A percentile compares a stretch with the other conserved stretches of the same genome.
Conservation (phyloP, 2,329 filamentous ascomycete species). For the Lachnellula hyalina region DNA sequence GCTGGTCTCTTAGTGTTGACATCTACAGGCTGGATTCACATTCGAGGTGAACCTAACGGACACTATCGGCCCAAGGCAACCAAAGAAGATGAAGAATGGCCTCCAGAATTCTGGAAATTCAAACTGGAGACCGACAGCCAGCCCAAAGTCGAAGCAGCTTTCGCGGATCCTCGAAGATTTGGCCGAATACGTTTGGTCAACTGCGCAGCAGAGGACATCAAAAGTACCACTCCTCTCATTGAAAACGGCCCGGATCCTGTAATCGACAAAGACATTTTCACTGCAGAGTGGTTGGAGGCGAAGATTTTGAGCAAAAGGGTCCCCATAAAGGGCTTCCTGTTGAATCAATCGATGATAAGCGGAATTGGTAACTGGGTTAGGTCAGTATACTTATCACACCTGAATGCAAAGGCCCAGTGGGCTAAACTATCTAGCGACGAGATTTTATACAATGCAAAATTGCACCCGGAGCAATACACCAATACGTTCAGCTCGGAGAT, state of each 20-base stretch:
- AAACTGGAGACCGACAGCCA: slow-evolving; percentile 58
- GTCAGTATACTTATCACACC: slow-evolving; percentile 32
- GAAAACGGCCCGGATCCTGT: slow-evolving; percentile 95
- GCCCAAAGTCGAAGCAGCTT: slow-evolving; percentile 60
- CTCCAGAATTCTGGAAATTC: slow-evolving; percentile 88
- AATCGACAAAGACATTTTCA: slow-evolving; percentile 71
- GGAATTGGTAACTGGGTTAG: slow-evolving; percentile 97
- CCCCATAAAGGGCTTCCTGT: slow-evolving; percentile 80
- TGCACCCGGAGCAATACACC: slow-evolving; percentile 92
- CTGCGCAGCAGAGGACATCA: slow-evolving; percentile 69
- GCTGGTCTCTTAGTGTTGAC: slow-evolving; percentile 8
- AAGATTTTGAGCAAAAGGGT: slow-evolving; percentile 73
- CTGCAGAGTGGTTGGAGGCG: slow-evolving; percentile 65
- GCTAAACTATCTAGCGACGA: slow-evolving; percentile 56
- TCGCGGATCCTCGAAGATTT: slow-evolving; percentile 77
- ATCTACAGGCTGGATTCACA: slow-evolving; percentile 70
- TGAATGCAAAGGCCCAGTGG: slow-evolving; percentile 1
- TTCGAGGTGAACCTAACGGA: slow-evolving; percentile 69
- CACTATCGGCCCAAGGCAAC: slow-evolving; percentile 66
- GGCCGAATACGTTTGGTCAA: slow-evolving; percentile 77
- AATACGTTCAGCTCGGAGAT: slow-evolving; percentile 71
- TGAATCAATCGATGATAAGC: slow-evolving; percentile 84
- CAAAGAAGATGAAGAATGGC: slow-evolving; percentile 64
- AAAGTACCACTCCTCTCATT: slow-evolving; percentile 70
- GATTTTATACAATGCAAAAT: slow-evolving; percentile 78